phyloP scores from a whole-genome alignment of 2,329 filamentous ascomycete species.

The Penicillium sp. region DNA sequence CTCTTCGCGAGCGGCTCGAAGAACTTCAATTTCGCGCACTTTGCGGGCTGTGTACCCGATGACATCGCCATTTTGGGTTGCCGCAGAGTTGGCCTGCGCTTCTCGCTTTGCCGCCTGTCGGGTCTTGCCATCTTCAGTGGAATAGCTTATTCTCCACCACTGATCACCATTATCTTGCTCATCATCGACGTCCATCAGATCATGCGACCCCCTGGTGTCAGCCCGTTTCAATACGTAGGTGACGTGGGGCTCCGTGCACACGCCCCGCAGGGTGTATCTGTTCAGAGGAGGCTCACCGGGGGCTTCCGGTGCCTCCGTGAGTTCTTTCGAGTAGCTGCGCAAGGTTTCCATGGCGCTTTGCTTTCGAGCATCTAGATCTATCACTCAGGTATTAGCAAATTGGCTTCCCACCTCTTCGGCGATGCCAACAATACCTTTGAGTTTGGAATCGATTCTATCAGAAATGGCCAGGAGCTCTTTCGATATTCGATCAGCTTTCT shows the following conservation, averaged over 20 bases:
- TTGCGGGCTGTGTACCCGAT: conserved; percentile 44
- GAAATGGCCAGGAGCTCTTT: conserved; percentile 39
- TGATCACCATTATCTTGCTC: conserved; percentile 42
- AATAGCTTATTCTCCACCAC: conserved; percentile 60
- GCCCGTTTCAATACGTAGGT: conserved; percentile 56
- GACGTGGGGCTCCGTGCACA: conserved; percentile 59
- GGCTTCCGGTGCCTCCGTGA: conserved; percentile 49
- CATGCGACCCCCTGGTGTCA: conserved; percentile 19
- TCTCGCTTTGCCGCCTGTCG: conserved; percentile 31
- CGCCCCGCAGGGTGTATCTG: conserved; percentile 59
- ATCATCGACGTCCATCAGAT: conserved; percentile 34
- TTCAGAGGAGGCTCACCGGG: conserved; percentile 43
- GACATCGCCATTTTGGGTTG: conserved; percentile 34
- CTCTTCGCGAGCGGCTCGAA: conserved; percentile 56
- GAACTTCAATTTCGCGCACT: conserved; percentile 56
- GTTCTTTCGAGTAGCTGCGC: conserved; percentile 46
- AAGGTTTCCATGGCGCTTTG: conserved; percentile 45
- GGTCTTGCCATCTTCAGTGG: conserved; percentile 44
- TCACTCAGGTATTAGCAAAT: conserved; percentile 7
- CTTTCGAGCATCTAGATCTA: conserved; percentile 48
- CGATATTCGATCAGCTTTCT: conserved; percentile 32
- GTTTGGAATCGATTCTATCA: conserved; percentile 43
- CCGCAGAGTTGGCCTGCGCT: conserved; percentile 16
- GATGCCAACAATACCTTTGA: conserved; percentile 36
- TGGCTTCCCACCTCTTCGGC: neutral